Percentiles rank a stretch among this genome's conserved stretches.
phyloP scores from a whole-genome alignment of 2,329 filamentous ascomycete species.

The Alternaria infectoria region DNA sequence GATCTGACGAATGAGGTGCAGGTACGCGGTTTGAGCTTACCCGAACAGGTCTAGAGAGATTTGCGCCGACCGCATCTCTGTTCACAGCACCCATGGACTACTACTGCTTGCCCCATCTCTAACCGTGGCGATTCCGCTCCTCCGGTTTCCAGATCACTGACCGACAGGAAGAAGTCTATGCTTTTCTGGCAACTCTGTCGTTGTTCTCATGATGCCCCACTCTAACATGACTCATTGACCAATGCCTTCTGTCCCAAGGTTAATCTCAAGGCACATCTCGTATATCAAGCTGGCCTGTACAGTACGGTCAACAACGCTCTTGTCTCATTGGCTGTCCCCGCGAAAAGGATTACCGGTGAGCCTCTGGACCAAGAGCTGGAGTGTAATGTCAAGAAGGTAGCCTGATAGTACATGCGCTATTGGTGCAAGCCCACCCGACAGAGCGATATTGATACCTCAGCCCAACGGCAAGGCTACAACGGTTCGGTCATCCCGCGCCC shows the following conservation, averaged over 20 bases:
- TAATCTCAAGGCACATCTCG: background rate
- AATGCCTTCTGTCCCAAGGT: background rate
- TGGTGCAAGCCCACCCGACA: conserved; percentile 1
- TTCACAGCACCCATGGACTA: background rate
- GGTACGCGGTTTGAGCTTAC: background rate
- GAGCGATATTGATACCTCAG: conserved; percentile 19
- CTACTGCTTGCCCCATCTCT: background rate
- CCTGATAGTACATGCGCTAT: conserved; percentile 7
- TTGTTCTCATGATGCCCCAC: background rate
- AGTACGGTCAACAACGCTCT: background rate
- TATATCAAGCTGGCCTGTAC: background rate
- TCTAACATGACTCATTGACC: background rate
- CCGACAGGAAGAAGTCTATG: background rate
- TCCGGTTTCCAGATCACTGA: background rate
- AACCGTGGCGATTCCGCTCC: background rate
- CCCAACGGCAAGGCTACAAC: conserved; percentile 22
- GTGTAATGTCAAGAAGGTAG: conserved; percentile 13
- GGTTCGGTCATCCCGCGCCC: conserved; percentile 30
- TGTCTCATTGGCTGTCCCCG: background rate
- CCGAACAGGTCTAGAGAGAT: background rate
- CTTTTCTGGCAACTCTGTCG: background rate
- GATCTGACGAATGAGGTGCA: conserved; percentile 2
- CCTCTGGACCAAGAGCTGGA: background rate
- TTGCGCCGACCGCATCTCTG: conserved; percentile 4
- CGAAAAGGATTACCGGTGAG: background rate